Percentiles rank a stretch among this genome's conserved stretches.
These are phyloP conservation scores for Eucalyptus erythrocorys DNA, from an alignment of 345 rosid genomes.

Conservation along the genomic window DNA sequence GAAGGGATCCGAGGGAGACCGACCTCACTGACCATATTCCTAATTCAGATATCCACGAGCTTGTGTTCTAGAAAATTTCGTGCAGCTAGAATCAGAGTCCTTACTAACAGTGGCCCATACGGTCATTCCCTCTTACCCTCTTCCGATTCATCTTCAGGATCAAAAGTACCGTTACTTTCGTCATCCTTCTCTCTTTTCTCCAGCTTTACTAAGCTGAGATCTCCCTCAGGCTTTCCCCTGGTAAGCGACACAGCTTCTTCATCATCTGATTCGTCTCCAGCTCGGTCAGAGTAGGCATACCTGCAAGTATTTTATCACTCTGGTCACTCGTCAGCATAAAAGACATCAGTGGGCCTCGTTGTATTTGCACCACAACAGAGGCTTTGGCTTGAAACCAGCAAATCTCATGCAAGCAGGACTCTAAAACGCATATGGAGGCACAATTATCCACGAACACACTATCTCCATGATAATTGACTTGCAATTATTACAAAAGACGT, in stretches of 20 bases:
- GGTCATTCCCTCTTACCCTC: constrained; percentile 69
- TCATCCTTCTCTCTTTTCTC: constrained; percentile 15
- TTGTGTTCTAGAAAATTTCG: background rate
- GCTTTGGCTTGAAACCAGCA: background rate
- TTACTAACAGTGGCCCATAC: background rate
- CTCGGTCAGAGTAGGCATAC: constrained; percentile 75
- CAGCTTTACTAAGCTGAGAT: constrained; percentile 51
- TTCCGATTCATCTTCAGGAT: constrained; percentile 45
- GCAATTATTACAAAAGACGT: background rate
- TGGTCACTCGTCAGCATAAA: background rate
- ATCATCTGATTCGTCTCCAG: constrained; percentile 50
- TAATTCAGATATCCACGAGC: background rate
- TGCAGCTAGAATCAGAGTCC: background rate
- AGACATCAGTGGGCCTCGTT: background rate
- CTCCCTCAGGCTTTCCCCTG: constrained; percentile 54
- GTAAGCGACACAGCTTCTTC: constrained; percentile 68
- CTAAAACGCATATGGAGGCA: background rate
- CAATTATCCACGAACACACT: background rate
- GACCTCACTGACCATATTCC: background rate
- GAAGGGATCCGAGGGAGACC: background rate
- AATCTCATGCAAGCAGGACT: background rate
- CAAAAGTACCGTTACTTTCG: constrained; percentile 1
- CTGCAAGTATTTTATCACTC: constrained; percentile 12
- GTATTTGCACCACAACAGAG: background rate
- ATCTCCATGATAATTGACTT: background rate